phyloP scores from a whole-genome alignment of 148 eudicot species.

The Rhododendron williamsianum region DNA sequence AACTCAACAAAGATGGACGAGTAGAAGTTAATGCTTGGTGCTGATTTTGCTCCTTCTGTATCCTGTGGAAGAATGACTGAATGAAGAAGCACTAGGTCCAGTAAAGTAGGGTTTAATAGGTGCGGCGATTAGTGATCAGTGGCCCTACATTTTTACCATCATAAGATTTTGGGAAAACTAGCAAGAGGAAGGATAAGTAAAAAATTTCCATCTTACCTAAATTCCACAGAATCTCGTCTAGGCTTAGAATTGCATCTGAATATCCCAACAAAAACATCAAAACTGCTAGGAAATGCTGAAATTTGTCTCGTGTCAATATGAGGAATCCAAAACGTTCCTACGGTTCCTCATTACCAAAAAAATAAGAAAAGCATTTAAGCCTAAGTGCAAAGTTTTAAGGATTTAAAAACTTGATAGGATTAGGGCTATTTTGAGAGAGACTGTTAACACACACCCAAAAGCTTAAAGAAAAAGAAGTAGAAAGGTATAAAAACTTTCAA shows the following conservation, averaged over 20 bases:
- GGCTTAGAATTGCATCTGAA: background rate
- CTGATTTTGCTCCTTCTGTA: background rate
- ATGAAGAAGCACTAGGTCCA: background rate
- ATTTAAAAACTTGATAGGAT: background rate
- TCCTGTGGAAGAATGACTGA: background rate
- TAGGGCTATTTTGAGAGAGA: background rate
- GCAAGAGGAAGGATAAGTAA: background rate
- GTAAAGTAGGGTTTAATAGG: background rate
- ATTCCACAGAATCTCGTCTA: background rate
- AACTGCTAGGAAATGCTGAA: background rate
- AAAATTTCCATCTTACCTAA: background rate
- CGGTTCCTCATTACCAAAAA: background rate
- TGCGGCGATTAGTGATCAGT: background rate
- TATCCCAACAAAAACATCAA: background rate
- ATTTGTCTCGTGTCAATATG: background rate
- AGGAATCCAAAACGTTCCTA: background rate
- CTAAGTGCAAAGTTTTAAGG: background rate
- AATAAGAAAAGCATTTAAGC: background rate
- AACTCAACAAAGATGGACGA: background rate
- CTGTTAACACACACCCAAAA: background rate
- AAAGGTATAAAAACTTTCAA: background rate
- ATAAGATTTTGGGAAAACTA: background rate
- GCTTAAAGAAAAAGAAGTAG: background rate
- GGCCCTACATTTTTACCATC: background rate
- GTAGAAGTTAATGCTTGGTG: background rate